Evolutionary conservation across 805 yeast species (phyloP).

Genomic region (Ogataea methylovora): DNA sequence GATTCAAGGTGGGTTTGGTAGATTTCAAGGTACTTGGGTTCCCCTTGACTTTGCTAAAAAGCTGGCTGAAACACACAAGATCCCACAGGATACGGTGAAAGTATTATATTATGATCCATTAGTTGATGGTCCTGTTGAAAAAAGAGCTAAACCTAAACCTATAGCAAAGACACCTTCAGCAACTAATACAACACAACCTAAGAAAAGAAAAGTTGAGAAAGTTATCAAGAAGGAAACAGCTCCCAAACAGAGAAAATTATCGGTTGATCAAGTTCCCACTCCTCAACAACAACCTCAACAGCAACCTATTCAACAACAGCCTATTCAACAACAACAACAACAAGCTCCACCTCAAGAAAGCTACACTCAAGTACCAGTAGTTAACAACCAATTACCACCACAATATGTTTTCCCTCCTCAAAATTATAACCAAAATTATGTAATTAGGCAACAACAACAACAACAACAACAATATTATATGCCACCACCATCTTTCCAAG

Average conservation of each 20-base stretch:
- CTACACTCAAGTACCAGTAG: no score
- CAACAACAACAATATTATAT: no score
- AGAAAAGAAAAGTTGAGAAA: conserved; percentile 3
- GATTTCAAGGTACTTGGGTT: conserved; percentile 85
- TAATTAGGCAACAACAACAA: no score
- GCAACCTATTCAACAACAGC: conserved; percentile 1
- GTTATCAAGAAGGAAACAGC: background rate
- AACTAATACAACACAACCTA: conserved; percentile 7
- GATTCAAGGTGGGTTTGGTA: conserved; percentile 79
- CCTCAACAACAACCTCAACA: conserved; percentile 2
- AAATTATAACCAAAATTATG: no score
- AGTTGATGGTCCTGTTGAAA: conserved; percentile 35
- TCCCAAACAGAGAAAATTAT: background rate
- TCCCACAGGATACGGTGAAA: conserved; percentile 41
- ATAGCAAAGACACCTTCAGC: conserved; percentile 24
- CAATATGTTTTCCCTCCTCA: no score
- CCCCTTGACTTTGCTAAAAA: conserved; percentile 60
- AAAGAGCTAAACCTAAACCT: conserved; percentile 29
- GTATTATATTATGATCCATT: conserved; percentile 49
- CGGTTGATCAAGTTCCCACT: background rate
- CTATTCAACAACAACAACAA: conserved; percentile 5
- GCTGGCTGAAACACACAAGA: conserved; percentile 44
- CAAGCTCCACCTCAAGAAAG: conserved; percentile 7
- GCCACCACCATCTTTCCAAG: conserved; percentile 1
- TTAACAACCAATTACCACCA: background rate